Evolutionary conservation across 2,329 filamentous ascomycete species (phyloP), one percentile per base, ranked within the genome.

Genomic region (Neofusicoccum kwambonambiense): DNA sequence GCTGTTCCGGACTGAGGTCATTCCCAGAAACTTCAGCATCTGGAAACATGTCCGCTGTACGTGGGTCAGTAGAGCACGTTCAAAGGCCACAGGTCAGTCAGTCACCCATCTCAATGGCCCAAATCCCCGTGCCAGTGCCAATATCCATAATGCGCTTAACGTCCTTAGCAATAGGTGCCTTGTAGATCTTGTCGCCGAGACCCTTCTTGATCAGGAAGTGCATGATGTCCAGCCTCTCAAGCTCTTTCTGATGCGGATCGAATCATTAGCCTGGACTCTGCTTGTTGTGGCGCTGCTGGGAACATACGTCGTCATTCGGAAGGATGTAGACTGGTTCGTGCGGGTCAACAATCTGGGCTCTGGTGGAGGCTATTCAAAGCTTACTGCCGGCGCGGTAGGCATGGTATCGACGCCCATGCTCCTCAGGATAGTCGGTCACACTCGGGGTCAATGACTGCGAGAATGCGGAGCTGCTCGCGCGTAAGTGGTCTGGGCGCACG

Each of bases 1-100:
- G 82, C 68, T 85, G 82, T 45, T 82, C 80, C 9, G 81, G 81
- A 63, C 77, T 81, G 6, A 85, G 76, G 67, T 85, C 83, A 62
- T 71, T 71, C 17, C 69, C 68, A 35, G 70, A 41, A 22, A 70
- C 52, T 42, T 71, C 9, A 8, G 64, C 70, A 0, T 47, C 56
- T 51, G 63, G 45, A 49, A 65, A 74, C 67, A 67, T 17, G 62
- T 74, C 71, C 31, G 69, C 72, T 69, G 71, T 67, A 64, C 9
- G 58, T 60, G 3, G 74, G 73, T 62, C 75, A 73, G 44, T 74
- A 69, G 74, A 71, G 13, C 71, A 69, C 17, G 73, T 65, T 61
- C 11, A 15, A 47, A 11, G 6, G n/a, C 3, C 22, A 15, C 71
- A 72, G 11, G 71, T 74, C 5, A 69, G 19, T 11, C 41, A 70